These are phyloP conservation scores for Podospora conica DNA, from an alignment of 495 filamentous ascomycete species.

Conservation along the genomic window DNA sequence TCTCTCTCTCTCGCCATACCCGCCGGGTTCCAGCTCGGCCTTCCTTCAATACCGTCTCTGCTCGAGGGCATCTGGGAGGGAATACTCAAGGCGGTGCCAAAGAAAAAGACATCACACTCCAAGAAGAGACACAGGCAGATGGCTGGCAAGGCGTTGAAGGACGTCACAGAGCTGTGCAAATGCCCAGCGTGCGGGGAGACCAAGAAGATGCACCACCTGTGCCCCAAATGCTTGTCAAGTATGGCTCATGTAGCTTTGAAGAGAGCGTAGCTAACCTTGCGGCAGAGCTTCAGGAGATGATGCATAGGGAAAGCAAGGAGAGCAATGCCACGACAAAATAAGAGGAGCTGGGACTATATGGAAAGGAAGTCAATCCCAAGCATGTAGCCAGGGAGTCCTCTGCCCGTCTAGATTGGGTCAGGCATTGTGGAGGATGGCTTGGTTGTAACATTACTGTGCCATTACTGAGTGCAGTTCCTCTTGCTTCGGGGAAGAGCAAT, in stretches of 20 bases:
- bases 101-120: slow-evolving; percentile 98
- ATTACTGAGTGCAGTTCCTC: neutral
- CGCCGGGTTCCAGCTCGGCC: slow-evolving; percentile 47
- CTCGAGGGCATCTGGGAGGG: slow-evolving; percentile 83
- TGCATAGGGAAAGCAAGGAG: slow-evolving; percentile 20
- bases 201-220: slow-evolving; percentile 84
- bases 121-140: slow-evolving; percentile 90
- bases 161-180: slow-evolving; percentile 75
- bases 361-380: neutral
- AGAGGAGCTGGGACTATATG: neutral
- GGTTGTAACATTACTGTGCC: neutral
- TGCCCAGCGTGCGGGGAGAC: slow-evolving; percentile 82
- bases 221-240: slow-evolving; percentile 62
- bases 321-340: neutral
- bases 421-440: neutral
- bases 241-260: slow-evolving; percentile 11
- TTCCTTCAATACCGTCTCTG: slow-evolving; percentile 46
- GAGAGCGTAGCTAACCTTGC: slow-evolving; percentile 7
- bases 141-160: slow-evolving; percentile 89
- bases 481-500: neutral
- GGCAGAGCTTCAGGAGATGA: slow-evolving; percentile 32
- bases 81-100: slow-evolving; percentile 85
- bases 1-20: slow-evolving; percentile 48
- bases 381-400: neutral
- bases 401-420: neutral